phyloP scores from a whole-genome alignment of 2,329 filamentous ascomycete genomes.

The Aureobasidium sp. region DNA sequence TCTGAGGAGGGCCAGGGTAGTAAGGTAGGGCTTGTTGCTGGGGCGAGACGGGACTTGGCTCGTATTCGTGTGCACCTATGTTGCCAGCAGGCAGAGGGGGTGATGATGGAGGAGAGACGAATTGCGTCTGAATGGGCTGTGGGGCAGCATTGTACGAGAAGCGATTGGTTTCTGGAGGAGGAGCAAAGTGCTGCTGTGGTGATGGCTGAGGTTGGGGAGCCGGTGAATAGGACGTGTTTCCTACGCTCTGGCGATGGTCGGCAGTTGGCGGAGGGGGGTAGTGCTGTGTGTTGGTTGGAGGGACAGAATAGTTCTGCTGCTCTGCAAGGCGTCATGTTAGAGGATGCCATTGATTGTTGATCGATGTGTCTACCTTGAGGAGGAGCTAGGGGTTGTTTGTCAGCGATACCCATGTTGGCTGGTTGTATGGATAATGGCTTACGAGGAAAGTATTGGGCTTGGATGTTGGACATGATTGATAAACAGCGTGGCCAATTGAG shows the following conservation, averaged over 20 bases:
- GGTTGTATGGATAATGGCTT: constrained; percentile 9
- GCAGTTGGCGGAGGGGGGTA: constrained; percentile 2
- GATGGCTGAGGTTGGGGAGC: constrained; percentile 7
- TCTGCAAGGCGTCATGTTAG: neutral
- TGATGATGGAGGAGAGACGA: constrained; percentile 6
- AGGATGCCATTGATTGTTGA: neutral
- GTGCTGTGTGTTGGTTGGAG: neutral
- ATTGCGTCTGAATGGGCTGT: constrained; percentile 1
- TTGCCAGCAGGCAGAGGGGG: constrained; percentile 6
- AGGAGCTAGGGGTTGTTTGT: neutral
- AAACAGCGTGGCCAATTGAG: neutral
- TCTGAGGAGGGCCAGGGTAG: constrained; percentile 29
- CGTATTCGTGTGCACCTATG: neutral
- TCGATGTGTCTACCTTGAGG: neutral
- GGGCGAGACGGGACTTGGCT: constrained; percentile 11
- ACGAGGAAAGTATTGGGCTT: constrained; percentile 26
- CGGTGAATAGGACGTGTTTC: constrained; percentile 2
- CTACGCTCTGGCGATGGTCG: neutral
- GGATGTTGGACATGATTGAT: constrained; percentile 13
- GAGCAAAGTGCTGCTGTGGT: constrained; percentile 14
- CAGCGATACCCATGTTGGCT: neutral
- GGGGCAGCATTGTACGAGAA: neutral
- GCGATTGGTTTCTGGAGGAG: neutral
- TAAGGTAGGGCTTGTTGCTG: constrained; percentile 25
- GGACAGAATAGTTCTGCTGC: constrained; percentile 12